These are phyloP conservation scores for Hypoxylon sp. DNA, from an alignment of 2,329 filamentous ascomycete genomes.

Conservation along the genomic window DNA sequence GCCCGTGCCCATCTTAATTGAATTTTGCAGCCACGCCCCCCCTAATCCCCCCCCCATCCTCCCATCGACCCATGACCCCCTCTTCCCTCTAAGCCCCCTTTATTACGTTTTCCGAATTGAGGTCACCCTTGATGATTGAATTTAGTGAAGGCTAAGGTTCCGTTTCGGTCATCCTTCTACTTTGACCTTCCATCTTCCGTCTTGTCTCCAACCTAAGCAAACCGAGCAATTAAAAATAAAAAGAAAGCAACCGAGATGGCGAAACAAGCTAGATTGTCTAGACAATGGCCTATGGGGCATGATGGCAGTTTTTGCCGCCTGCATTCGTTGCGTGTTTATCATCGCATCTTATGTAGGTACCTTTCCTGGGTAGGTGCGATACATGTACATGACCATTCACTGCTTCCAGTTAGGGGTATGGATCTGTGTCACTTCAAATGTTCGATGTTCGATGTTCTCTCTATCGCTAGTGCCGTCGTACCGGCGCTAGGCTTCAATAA, in stretches of 20 bases:
- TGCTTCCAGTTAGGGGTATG: background rate
- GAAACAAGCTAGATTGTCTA: constrained; percentile 27
- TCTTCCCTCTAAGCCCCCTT: constrained; percentile 35
- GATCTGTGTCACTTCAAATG: constrained; percentile 12
- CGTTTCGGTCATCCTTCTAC: constrained; percentile 37
- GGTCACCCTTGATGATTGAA: constrained; percentile 36
- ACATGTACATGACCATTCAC: background rate
- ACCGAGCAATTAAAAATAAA: constrained; percentile 29
- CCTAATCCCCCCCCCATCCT: constrained; percentile 17
- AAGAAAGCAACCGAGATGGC: constrained; percentile 4
- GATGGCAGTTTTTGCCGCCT: constrained; percentile 21
- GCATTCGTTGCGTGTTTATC: constrained; percentile 15
- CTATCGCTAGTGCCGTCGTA: constrained; percentile 5
- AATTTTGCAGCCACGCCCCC: constrained; percentile 33
- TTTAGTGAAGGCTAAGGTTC: constrained; percentile 29
- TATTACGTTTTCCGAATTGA: constrained; percentile 43
- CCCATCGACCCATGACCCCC: background rate
- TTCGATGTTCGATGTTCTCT: constrained; percentile 8
- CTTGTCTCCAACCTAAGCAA: constrained; percentile 31
- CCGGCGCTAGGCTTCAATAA: constrained; percentile 25
- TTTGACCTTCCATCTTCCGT: constrained; percentile 26
- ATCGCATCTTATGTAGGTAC: background rate
- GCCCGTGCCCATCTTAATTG: constrained; percentile 32
- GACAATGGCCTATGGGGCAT: background rate
- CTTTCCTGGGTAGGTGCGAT: background rate